These are phyloP conservation scores for Pezizomycotina sp. DNA, from an alignment of 2,329 filamentous ascomycete genomes.

Conservation along the genomic window DNA sequence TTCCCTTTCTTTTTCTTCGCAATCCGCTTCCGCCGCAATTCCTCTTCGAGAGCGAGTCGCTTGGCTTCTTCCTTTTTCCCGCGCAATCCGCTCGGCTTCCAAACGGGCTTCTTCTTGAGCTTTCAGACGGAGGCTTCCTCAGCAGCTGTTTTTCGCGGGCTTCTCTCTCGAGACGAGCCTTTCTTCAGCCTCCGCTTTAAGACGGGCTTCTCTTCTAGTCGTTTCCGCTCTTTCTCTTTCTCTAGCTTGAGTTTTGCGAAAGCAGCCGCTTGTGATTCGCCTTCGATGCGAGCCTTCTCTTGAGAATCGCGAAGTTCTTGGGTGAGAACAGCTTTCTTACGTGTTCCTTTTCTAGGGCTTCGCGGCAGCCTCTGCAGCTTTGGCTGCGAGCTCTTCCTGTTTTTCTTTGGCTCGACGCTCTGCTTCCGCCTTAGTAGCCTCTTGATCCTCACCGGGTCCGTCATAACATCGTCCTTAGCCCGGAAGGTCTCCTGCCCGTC, in stretches of 20 bases:
- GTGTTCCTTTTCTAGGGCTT: constrained; percentile 11
- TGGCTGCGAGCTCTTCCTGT: constrained; percentile 7
- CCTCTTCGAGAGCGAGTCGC: constrained; percentile 3
- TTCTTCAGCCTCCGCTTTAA: no score
- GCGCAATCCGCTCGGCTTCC: constrained; percentile 3
- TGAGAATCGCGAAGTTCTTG: constrained; percentile 7
- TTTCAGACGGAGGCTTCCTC: neutral
- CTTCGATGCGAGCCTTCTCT: no score
- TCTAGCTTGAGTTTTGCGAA: constrained; percentile 8
- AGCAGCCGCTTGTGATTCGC: constrained; percentile 1
- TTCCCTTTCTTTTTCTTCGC: no score
- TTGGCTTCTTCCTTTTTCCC: constrained; percentile 4
- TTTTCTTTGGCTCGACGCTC: no score
- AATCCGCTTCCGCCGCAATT: no score
- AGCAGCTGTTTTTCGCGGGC: constrained; percentile 3
- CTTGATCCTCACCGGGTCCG: no score
- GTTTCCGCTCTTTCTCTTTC: constrained; percentile 9
- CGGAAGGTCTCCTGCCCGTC: no score
- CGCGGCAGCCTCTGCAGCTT: constrained; percentile 6
- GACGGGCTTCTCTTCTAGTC: no score
- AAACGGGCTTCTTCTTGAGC: neutral
- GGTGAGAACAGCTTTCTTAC: constrained; percentile 7
- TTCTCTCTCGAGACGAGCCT: constrained; percentile 6
- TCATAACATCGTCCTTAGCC: no score
- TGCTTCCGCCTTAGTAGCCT: no score